Percentiles rank a stretch among this genome's conserved stretches.
These are phyloP conservation scores for Backusella liffmaniae DNA, from an alignment of 192 early-diverging fungal genomes.

Conservation along the genomic window DNA sequence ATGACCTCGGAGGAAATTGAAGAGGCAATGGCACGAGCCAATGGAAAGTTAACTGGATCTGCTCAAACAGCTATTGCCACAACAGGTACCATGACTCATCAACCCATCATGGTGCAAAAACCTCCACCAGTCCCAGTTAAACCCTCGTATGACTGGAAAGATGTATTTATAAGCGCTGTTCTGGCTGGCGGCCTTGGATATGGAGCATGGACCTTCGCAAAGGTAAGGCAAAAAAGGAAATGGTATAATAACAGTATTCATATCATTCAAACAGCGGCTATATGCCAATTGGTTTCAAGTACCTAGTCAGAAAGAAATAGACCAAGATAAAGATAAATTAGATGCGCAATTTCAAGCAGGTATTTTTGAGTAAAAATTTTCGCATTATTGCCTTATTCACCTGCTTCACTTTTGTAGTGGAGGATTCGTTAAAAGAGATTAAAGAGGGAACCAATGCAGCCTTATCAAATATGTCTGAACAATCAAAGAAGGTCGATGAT, in stretches of 20 bases:
- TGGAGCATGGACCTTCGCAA: constrained; percentile 68
- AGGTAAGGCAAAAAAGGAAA: constrained; percentile 47
- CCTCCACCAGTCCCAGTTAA: constrained; percentile 50
- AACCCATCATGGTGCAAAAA: not conserved
- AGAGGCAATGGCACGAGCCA: constrained; percentile 71
- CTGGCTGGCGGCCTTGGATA: constrained; percentile 87
- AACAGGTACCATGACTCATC: not conserved
- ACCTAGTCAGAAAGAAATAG: constrained; percentile 66
- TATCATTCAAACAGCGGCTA: constrained; percentile 45
- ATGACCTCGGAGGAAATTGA: constrained; percentile 91
- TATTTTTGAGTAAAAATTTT: not conserved
- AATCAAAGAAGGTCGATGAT: constrained; percentile 69
- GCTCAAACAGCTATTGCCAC: constrained; percentile 6
- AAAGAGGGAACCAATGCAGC: constrained; percentile 62
- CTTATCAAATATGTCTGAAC: constrained; percentile 62
- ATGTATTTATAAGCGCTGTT: constrained; percentile 86
- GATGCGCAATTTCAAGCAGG: constrained; percentile 60
- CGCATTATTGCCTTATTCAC: not conserved
- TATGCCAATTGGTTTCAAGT: constrained; percentile 56
- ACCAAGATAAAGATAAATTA: constrained; percentile 67
- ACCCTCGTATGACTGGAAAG: constrained; percentile 83
- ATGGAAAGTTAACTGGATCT: constrained; percentile 38
- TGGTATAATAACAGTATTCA: no score
- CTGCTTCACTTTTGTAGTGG: constrained; percentile 14
- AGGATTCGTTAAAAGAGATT: constrained; percentile 52